phyloP scores from a whole-genome alignment of 352 stramenopile species.

The Blastocystis sp. region DNA sequence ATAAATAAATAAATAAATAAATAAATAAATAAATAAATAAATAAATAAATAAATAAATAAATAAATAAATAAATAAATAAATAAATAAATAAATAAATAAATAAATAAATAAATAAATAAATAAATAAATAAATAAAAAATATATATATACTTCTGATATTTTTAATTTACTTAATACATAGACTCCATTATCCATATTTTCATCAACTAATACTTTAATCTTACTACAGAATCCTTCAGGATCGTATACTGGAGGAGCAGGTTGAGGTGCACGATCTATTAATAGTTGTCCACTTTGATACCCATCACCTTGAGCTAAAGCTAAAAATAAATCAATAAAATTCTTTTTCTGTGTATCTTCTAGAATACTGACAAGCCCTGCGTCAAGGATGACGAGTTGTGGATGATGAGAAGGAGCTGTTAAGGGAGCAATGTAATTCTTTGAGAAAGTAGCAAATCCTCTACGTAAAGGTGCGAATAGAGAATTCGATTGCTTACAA shows the following conservation, averaged over 20 bases:
- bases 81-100: too few species aligned
- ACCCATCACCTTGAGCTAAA: constrained; percentile 12
- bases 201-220: constrained; percentile 27
- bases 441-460: too few species aligned
- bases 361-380: constrained; percentile 11
- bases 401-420: too few species aligned
- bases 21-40: too few species aligned
- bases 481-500: too few species aligned
- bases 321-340: constrained; percentile 36
- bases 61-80: too few species aligned
- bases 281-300: constrained; percentile 6
- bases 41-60: too few species aligned
- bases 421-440: too few species aligned
- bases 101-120: too few species aligned
- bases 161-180: constrained; percentile 21
- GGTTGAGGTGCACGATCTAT: constrained; percentile 26
- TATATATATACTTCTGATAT: constrained; percentile 8
- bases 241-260: constrained; percentile 21
- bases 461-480: too few species aligned
- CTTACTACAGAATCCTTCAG: constrained; percentile 23
- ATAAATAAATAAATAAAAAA: too few species aligned
- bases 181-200: constrained; percentile 36
- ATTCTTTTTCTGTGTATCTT: constrained; percentile 34
- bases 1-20: too few species aligned
- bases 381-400: constrained; percentile 34